Percentiles rank a stretch among this genome's conserved stretches.
Conservation (phyloP, 164 flowering plant species). For the Vitis rupestris region DNA sequence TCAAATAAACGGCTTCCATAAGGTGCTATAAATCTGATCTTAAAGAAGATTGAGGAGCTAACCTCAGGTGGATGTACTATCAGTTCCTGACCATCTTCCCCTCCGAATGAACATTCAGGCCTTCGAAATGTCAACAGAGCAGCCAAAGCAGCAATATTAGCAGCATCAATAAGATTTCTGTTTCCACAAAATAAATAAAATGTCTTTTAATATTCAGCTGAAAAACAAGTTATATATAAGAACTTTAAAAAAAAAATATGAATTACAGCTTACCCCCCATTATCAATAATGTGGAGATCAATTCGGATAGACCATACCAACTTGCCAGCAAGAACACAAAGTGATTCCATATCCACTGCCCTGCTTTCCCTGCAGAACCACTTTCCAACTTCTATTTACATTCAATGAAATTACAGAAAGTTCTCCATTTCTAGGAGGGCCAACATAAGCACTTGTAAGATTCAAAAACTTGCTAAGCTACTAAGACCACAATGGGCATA, state of each 20-base stretch:
- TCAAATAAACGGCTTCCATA: too few species aligned
- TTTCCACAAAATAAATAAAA: constrained; percentile 9
- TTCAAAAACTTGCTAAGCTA: not conserved
- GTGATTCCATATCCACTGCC: constrained; percentile 94
- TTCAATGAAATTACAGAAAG: not conserved
- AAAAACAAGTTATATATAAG: not conserved
- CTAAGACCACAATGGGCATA: not conserved
- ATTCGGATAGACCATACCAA: constrained; percentile 88
- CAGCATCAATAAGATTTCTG: constrained; percentile 98
- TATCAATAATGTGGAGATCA: constrained; percentile 92
- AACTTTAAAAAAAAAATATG: not conserved
- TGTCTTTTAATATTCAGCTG: not conserved
- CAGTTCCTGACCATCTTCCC: constrained; percentile 87
- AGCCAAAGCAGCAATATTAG: constrained; percentile 95
- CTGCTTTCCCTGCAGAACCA: constrained; percentile 86
- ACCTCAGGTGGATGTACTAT: constrained; percentile 90
- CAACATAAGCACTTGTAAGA: not conserved
- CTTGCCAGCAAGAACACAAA: constrained; percentile 88
- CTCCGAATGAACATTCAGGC: constrained; percentile 89
- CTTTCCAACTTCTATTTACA: constrained; percentile 12
- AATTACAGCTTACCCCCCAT: constrained; percentile 73
- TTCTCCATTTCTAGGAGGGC: too few species aligned
- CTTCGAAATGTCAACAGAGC: constrained; percentile 86
- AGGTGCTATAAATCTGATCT: too few species aligned
- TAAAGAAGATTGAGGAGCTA: constrained; percentile 9